Conservation (phyloP, 139 green algal species). For the Diplosphaera chodatii region DNA sequence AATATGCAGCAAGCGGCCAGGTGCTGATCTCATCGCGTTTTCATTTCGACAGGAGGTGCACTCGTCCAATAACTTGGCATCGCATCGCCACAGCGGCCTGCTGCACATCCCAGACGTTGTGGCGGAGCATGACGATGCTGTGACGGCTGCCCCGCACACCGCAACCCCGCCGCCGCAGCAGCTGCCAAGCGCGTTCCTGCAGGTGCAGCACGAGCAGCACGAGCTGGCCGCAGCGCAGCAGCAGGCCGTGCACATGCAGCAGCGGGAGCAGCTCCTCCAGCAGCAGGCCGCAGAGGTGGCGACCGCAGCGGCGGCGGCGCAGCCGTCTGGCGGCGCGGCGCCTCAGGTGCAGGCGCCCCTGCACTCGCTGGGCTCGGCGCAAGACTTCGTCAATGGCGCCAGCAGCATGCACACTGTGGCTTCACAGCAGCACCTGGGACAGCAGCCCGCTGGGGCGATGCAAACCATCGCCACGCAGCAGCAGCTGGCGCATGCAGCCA, state of each 20-base stretch:
- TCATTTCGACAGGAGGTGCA: not conserved
- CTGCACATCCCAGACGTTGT: not conserved
- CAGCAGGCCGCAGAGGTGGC: not conserved
- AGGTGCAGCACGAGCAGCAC: not conserved
- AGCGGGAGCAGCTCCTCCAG: not conserved
- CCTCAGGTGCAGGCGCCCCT: not conserved
- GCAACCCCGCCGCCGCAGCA: not conserved
- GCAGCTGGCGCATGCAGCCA: not conserved
- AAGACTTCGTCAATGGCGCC: not conserved
- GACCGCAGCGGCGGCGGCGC: not conserved
- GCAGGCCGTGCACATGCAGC: not conserved
- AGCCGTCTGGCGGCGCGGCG: not conserved
- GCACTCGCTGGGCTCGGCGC: not conserved
- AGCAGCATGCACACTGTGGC: not conserved
- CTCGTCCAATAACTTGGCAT: not conserved
- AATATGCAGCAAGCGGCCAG: too few species aligned
- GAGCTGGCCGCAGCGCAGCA: not conserved
- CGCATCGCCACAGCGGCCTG: not conserved
- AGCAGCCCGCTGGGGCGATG: not conserved
- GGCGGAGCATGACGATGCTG: not conserved
- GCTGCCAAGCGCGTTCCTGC: not conserved
- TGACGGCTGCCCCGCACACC: too few species aligned
- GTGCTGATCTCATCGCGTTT: too few species aligned
- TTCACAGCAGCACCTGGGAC: not conserved
- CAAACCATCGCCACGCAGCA: not conserved